Conservation (phyloP, 441 rosid species). For the California macrophylla region DNA sequence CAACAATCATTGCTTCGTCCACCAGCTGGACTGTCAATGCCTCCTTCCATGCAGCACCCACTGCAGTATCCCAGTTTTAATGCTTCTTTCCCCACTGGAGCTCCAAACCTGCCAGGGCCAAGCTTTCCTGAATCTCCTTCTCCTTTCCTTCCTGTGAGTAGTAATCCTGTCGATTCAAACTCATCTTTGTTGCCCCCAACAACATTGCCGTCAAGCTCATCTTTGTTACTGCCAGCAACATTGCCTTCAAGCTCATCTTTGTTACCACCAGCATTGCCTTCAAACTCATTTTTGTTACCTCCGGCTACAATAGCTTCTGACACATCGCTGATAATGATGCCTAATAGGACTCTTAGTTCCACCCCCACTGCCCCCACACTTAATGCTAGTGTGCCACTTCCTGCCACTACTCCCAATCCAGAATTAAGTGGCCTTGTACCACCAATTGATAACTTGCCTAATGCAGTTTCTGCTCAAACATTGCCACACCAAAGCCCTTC, state of each 20-base stretch:
- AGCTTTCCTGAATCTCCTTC: conserved; percentile 37
- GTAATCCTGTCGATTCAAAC: conserved; percentile 21
- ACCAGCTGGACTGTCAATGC: conserved; percentile 62
- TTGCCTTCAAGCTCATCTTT: neutral
- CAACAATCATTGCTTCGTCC: conserved; percentile 74
- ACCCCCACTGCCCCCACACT: conserved; percentile 37
- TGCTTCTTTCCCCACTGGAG: conserved; percentile 39
- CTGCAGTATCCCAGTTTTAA: conserved; percentile 64
- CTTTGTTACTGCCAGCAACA: neutral
- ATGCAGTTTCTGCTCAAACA: conserved; percentile 31
- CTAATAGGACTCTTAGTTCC: conserved; percentile 36
- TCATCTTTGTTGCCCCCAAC: conserved; percentile 19
- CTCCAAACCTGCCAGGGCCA: conserved; percentile 36
- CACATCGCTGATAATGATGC: conserved; percentile 35
- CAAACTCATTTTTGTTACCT: neutral
- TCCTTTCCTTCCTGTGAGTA: conserved; percentile 35
- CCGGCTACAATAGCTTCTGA: conserved; percentile 39
- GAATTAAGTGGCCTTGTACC: conserved; percentile 37
- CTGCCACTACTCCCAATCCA: conserved; percentile 35
- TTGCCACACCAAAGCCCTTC: conserved; percentile 33
- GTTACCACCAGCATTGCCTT: neutral
- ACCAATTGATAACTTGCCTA: conserved; percentile 35
- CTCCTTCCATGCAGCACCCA: conserved; percentile 57
- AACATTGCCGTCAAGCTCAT: neutral
- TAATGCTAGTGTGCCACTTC: conserved; percentile 35